Evolutionary conservation across 208 protist species (phyloP).

Genomic region (Sergeia podlipaevii): DNA sequence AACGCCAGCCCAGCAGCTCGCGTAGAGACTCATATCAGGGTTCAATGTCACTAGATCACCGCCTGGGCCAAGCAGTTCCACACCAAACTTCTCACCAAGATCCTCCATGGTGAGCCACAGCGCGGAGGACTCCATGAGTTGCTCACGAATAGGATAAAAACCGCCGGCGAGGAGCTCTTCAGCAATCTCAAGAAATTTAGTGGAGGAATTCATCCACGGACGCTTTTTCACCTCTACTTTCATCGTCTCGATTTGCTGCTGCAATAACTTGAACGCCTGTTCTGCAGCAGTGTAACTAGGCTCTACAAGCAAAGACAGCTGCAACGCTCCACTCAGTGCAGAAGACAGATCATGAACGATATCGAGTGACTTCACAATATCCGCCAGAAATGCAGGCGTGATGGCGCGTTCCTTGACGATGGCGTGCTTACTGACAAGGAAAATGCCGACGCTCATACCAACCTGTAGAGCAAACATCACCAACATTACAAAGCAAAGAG

Average conservation of each 20-base stretch:
- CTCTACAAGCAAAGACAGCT: background rate
- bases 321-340: background rate
- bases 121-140: background rate
- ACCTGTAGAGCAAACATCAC: conserved; percentile 1
- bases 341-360: background rate
- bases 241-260: background rate
- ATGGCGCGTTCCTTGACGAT: background rate
- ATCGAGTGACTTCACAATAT: background rate
- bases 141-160: conserved; percentile 4
- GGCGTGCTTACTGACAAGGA: background rate
- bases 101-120: background rate
- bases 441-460: conserved; percentile 3
- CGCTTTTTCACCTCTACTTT: background rate
- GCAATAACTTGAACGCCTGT: too few relatives aligned
- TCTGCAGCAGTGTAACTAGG: background rate
- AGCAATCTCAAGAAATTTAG: background rate
- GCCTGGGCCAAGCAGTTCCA: background rate
- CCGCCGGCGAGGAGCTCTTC: background rate
- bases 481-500: background rate
- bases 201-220: background rate
- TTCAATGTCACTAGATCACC: too few relatives aligned
- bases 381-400: background rate
- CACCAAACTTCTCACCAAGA: background rate
- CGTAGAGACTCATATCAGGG: too few relatives aligned
- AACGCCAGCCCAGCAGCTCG: too few relatives aligned